Evolutionary conservation across 2,329 filamentous ascomycete genomes (phyloP).

Genomic region (Neoascochyta sp.): DNA sequence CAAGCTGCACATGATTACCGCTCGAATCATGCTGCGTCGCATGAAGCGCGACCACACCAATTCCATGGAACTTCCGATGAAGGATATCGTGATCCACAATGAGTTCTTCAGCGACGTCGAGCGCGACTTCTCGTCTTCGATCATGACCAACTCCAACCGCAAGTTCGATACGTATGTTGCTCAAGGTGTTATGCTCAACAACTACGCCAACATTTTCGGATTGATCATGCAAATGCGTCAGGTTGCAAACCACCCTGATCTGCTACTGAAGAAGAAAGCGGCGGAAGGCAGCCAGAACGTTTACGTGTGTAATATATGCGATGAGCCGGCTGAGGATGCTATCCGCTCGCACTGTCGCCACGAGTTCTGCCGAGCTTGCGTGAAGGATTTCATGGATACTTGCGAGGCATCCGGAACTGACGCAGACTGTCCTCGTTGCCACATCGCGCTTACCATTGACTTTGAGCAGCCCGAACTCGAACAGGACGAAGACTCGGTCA

Average conservation of each 20-base stretch:
- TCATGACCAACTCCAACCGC: conserved; percentile 87
- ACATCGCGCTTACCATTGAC: conserved; percentile 85
- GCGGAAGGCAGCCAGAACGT: conserved; percentile 83
- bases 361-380: conserved; percentile 82
- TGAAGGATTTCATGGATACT: conserved; percentile 74
- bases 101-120: conserved; percentile 97
- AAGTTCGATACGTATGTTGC: conserved; percentile 95
- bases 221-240: conserved; percentile 99
- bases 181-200: conserved; percentile 82
- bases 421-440: conserved; percentile 81
- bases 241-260: conserved; percentile 91
- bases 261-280: conserved; percentile 80
- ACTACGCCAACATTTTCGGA: conserved; percentile 96
- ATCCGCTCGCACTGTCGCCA: conserved; percentile 90
- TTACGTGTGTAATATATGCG: conserved; percentile 89
- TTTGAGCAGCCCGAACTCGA: conserved; percentile 94
- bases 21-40: conserved; percentile 91
- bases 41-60: conserved; percentile 91
- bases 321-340: conserved; percentile 92
- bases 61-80: conserved; percentile 93
- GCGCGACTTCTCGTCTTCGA: conserved; percentile 89
- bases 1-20: conserved; percentile 84
- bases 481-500: conserved; percentile 79
- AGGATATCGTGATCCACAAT: conserved; percentile 85
- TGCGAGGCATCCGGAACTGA: conserved; percentile 60